These are phyloP conservation scores for Gautieria morchelliformis DNA, from an alignment of 768 basidiomycete species.

Conservation along the genomic window DNA sequence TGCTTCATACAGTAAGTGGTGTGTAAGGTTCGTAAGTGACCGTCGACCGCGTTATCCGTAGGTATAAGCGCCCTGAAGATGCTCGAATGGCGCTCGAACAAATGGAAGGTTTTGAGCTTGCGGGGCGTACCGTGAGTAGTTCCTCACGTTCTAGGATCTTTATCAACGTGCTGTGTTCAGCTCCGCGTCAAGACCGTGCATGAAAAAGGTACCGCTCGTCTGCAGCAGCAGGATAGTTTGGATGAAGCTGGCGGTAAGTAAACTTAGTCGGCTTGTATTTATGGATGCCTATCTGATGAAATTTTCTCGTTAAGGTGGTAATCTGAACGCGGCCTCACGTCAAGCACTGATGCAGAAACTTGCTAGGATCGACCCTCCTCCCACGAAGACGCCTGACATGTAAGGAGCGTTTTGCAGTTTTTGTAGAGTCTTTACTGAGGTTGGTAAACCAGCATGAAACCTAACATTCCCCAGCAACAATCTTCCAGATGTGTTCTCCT, in stretches of 20 bases:
- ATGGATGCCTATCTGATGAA: constrained; percentile 5
- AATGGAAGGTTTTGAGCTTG: constrained; percentile 98
- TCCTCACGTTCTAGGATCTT: constrained; percentile 5
- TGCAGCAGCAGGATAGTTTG: constrained; percentile 68
- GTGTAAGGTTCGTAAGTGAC: not conserved
- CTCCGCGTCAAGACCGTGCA: constrained; percentile 88
- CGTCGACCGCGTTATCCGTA: constrained; percentile 20
- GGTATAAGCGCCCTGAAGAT: constrained; percentile 85
- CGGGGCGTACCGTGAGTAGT: constrained; percentile 74
- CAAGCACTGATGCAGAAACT: constrained; percentile 99
- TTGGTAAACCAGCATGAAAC: constrained; percentile 43
- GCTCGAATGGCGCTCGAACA: constrained; percentile 96
- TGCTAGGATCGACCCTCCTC: constrained; percentile 78
- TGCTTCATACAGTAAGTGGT: constrained; percentile 86
- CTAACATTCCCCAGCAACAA: constrained; percentile 76
- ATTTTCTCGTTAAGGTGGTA: constrained; percentile 58
- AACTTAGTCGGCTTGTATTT: not conserved
- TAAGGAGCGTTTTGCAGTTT: constrained; percentile 26
- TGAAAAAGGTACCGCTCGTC: constrained; percentile 73
- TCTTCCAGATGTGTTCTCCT: constrained; percentile 83
- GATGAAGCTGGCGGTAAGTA: constrained; percentile 82
- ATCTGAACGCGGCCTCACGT: constrained; percentile 95
- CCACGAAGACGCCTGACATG: constrained; percentile 50
- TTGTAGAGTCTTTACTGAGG: constrained; percentile 5
- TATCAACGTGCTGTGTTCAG: constrained; percentile 26